Evolutionary conservation across 768 basidiomycete genomes (phyloP), one percentile per base, ranked within the genome.

Genomic region (Suillus sp.): DNA sequence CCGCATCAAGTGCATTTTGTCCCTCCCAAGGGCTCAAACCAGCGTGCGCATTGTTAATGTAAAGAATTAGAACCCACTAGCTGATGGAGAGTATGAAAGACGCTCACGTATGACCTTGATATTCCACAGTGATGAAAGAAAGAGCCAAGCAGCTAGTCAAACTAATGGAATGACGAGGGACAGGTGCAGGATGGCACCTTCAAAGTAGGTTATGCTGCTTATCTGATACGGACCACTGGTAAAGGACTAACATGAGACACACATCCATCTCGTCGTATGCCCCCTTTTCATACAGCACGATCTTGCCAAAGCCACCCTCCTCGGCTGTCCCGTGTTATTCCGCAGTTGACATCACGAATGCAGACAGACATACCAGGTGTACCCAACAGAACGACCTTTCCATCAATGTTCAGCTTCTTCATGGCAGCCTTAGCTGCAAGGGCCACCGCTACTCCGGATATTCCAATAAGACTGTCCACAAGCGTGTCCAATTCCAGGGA

Each of bases 391-490:
- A 87, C 79, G 9, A 92, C 80, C 62, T 81, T 86, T 14, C 88
- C 89, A 4, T 84, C 67, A 45, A 91, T 84, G 64, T 86, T 73
- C 65, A 86, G 83, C 60, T 83, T 78, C 62, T 86, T 78, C 51
- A 91, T 72, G 0, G 81, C 86, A 18, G 79, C 79, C 68, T 85
- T 85, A 18, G 89, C 79, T 0, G 85, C 86, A 47, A 84, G 78
- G 0, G 90, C 86, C 32, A 89, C 84, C 1, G 85, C 89, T 10
- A 91, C 85, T 16, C 89, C 89, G 67, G 78, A 68, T 40, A 91
- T 89, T 1, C 86, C 89, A 63, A 92, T 91, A 48, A 92, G 77
- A 65, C 91, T 91, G 90, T 3, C 90, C 90, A 69, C 90, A 92
- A 1, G 86, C 88, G 65, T 89, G 88, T 1, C 87, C 83, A 30